Base-by-base conservation (phyloP, 2,329 filamentous ascomycete genomes). In the Paracamarosporium sp. region DNA sequence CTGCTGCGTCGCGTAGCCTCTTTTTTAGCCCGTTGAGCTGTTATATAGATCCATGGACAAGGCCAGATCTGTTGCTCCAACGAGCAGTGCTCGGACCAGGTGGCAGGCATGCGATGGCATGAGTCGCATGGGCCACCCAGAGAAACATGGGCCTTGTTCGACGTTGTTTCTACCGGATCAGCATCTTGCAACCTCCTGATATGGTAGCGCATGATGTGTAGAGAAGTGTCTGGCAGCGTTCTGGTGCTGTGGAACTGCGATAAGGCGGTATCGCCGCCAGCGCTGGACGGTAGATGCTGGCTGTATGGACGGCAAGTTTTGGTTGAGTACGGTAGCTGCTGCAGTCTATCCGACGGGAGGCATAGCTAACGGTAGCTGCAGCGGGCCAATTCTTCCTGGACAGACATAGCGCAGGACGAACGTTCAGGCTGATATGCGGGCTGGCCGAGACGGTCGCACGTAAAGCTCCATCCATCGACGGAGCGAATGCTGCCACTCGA, bases 401-500 rank as follows among this genome's bases (percentile, higher is more conserved):
- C 38, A 50, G 59, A 43, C 50, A 46, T 53, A 57, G 55, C 53
- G 64, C 63, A 65, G 57, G 50, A 27, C 65, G 36, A 63, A 68
- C 28, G 68, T 68, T 73, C 66, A 73, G 71, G 63, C 71, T 71
- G 71, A 73, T 72, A 68, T 71, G 66, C 65, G 66, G 64, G 62
- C 66, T 63, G 58, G 64, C 58, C 53, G 25, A 51, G 48, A 51
- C 25, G 58, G 60, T 60, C 55, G 64, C 55, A 57, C 56, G 46
- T 50, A 52, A 9, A 50, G 38, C 36, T 55, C 30, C 38, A 20
- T 50, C 31, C 31, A 50, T 35, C 24, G 41, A 36, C 24, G 15
- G 40, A 30, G 28, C 38, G 17, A 50, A 40, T 28, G 27, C 25
- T 28, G 35, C 33, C 5, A n/a, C 8, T 11, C 62, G 62, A 40